Percentiles rank a stretch among this genome's conserved stretches.
Conservation (phyloP, 164 flowering plant genomes). For the Magnolia kwangsiensis region DNA sequence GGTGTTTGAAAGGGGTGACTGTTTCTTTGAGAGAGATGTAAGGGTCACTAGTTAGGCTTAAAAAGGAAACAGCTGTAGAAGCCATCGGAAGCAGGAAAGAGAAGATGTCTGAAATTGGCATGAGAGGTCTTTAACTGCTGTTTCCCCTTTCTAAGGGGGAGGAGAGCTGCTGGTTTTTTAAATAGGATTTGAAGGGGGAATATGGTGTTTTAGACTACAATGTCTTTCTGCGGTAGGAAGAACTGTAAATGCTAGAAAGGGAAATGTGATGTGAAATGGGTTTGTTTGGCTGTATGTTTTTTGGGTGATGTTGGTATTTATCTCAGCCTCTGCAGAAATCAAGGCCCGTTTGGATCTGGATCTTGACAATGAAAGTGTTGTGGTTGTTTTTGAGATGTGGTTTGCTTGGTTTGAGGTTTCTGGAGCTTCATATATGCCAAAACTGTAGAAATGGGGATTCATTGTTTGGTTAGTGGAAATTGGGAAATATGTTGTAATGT, state of each 20-base stretch:
- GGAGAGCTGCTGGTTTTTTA: not conserved
- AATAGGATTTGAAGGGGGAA: not conserved
- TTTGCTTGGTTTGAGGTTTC: not conserved
- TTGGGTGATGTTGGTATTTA: conserved; percentile 2
- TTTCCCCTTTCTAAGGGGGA: too few species aligned
- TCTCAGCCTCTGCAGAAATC: not conserved
- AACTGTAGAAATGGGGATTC: too few species aligned
- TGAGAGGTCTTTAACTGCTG: too few species aligned
- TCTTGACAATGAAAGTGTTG: not conserved
- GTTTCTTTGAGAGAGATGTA: not conserved
- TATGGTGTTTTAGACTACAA: conserved; percentile 3
- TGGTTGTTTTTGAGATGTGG: not conserved
- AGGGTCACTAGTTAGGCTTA: not conserved
- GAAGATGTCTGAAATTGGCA: not conserved
- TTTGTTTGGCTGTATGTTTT: not conserved
- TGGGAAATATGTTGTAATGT: too few species aligned
- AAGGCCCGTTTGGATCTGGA: not conserved
- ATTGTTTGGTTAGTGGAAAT: too few species aligned
- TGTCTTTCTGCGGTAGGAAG: not conserved
- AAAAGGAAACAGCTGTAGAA: not conserved
- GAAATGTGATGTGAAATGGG: not conserved
- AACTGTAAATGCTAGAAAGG: not conserved
- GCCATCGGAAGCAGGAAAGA: not conserved
- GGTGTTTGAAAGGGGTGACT: not conserved
- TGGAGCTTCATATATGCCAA: not conserved